These are phyloP conservation scores for Phytophthora palmivora DNA, from an alignment of 352 stramenopile species.

Conservation along the genomic window DNA sequence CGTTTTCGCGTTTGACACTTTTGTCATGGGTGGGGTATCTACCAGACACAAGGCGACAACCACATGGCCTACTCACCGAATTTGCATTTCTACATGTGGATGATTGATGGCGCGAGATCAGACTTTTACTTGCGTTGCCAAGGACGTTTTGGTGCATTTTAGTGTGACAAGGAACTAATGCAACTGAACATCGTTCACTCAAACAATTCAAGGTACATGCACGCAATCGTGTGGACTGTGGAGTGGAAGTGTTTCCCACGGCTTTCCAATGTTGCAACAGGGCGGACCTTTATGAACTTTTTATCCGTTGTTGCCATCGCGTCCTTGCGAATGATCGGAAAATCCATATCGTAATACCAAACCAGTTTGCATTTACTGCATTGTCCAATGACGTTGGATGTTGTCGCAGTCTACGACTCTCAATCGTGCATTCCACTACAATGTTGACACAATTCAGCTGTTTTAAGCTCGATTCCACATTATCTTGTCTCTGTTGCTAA, in stretches of 20 bases:
- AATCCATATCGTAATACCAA: no score
- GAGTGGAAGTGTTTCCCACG: no score
- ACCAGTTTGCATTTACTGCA: slow-evolving; percentile 5
- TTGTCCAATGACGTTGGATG: slow-evolving; percentile 20
- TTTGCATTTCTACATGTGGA: slow-evolving; percentile 3
- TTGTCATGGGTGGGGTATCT: neutral
- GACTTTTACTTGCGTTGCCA: neutral
- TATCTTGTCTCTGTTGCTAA: slow-evolving; percentile 24
- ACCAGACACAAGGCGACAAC: slow-evolving; percentile 3
- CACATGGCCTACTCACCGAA: slow-evolving; percentile 14
- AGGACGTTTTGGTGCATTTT: neutral
- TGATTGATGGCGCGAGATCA: neutral
- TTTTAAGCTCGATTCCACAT: neutral
- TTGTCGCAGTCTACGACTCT: slow-evolving; percentile 1
- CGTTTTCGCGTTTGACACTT: slow-evolving; percentile 11
- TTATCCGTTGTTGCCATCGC: slow-evolving; percentile 19
- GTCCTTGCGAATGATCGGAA: slow-evolving; percentile 9
- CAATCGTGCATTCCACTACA: no score
- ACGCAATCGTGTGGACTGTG: slow-evolving; percentile 22
- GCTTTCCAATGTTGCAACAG: slow-evolving; percentile 26
- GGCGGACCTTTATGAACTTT: slow-evolving; percentile 27
- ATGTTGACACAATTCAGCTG: neutral
- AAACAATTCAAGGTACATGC: neutral
- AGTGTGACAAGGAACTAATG: neutral
- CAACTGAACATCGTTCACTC: neutral